phyloP scores from a whole-genome alignment of 331 rosid genomes.

The Cydonia oblonga region DNA sequence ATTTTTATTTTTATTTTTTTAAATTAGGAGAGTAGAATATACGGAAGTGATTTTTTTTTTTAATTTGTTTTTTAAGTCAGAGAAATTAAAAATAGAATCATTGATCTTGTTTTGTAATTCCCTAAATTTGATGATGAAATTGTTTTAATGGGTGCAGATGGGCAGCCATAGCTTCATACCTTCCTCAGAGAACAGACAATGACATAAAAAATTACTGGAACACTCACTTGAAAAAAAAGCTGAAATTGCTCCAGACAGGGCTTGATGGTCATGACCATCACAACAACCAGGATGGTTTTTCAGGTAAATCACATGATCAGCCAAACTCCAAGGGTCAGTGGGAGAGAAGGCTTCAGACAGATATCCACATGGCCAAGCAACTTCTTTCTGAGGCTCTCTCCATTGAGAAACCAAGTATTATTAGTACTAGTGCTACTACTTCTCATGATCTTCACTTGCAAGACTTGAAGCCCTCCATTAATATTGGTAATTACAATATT shows the following conservation, averaged over 20 bases:
- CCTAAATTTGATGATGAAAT: not conserved
- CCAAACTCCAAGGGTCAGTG: conserved; percentile 70
- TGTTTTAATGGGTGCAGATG: conserved; percentile 41
- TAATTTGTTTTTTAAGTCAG: not conserved
- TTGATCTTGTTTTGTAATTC: not conserved
- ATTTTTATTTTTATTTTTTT: no score
- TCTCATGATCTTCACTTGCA: conserved; percentile 1
- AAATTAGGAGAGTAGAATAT: not conserved
- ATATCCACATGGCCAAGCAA: conserved; percentile 64
- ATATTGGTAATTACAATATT: not conserved
- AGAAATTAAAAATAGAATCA: not conserved
- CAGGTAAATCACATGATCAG: conserved; percentile 20
- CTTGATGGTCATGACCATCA: conserved; percentile 6
- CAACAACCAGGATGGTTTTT: conserved; percentile 20
- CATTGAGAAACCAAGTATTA: conserved; percentile 26
- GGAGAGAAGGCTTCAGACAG: conserved; percentile 92
- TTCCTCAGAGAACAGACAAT: conserved; percentile 90
- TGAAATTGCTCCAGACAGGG: conserved; percentile 51
- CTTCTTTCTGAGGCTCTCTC: conserved; percentile 76
- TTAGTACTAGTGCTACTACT: no score
- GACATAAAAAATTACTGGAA: conserved; percentile 95
- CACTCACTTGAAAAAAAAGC: conserved; percentile 81
- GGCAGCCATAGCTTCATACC: conserved; percentile 98
- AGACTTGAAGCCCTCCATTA: conserved; percentile 18
- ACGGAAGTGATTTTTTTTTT: not conserved